These are phyloP conservation scores for Fusarium xyrophilum DNA, from an alignment of 2,329 filamentous ascomycete genomes.

Conservation along the genomic window DNA sequence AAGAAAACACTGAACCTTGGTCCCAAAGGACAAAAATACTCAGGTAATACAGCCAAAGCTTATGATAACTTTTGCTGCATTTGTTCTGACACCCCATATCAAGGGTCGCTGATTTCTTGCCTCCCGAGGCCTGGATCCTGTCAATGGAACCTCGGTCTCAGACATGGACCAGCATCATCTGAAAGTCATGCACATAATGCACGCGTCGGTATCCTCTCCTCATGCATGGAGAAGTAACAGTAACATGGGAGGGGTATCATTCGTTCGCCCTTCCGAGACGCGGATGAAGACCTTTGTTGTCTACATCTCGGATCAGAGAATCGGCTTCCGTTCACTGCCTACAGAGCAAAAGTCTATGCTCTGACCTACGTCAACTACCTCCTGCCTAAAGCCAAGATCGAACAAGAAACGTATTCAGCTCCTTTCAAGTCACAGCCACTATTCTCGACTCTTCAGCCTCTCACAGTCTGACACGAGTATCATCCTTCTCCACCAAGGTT, in stretches of 20 bases:
- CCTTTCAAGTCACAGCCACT: slow-evolving; percentile 30
- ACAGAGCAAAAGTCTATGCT: background rate
- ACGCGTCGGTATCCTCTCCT: slow-evolving; percentile 4
- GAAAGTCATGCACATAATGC: slow-evolving; percentile 4
- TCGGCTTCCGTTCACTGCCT: slow-evolving; percentile 26
- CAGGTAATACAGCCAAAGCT: too few relatives aligned
- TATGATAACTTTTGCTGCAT: too few relatives aligned
- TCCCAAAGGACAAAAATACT: too few relatives aligned
- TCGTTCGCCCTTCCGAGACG: slow-evolving; percentile 18
- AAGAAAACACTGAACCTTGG: too few relatives aligned
- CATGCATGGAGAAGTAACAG: background rate
- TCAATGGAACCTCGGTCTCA: slow-evolving; percentile 27
- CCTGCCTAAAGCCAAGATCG: slow-evolving; percentile 5
- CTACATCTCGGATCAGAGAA: slow-evolving; percentile 17
- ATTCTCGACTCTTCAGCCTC: slow-evolving; percentile 37
- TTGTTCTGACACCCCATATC: too few relatives aligned
- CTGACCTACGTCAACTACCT: slow-evolving; percentile 13
- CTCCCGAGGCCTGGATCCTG: too few relatives aligned
- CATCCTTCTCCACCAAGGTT: slow-evolving; percentile 22
- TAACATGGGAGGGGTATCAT: slow-evolving; percentile 14
- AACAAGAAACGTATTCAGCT: slow-evolving; percentile 9
- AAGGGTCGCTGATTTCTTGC: too few relatives aligned
- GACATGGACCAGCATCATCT: slow-evolving; percentile 17
- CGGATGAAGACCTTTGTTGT: background rate
- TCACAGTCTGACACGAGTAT: slow-evolving; percentile 46